Percentiles rank a stretch among this genome's conserved stretches.
Evolutionary conservation across 345 rosid genomes (phyloP).

Genomic region (Adansonia digitata): DNA sequence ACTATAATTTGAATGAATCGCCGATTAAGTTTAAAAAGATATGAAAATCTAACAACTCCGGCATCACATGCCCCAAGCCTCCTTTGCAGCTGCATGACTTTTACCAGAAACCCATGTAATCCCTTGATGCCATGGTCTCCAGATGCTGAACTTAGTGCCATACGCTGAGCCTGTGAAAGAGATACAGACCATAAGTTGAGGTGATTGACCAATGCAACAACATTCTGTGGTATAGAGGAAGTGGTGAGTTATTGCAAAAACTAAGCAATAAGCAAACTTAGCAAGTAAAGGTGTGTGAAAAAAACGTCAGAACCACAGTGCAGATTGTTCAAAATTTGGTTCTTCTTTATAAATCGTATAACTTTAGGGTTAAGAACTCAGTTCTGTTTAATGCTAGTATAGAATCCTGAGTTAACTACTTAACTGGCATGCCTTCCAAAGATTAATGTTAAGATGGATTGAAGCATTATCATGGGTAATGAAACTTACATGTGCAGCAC

Average conservation of each 20-base stretch:
- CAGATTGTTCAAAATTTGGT: neutral
- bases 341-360: neutral
- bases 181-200: conserved; percentile 8
- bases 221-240: conserved; percentile 1
- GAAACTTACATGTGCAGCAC: conserved; percentile 28
- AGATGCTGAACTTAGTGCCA: conserved; percentile 20
- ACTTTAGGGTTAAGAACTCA: neutral
- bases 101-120: conserved; percentile 22
- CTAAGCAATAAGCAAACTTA: neutral
- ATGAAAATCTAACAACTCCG: conserved; percentile 22
- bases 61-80: conserved; percentile 15
- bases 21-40: conserved; percentile 20
- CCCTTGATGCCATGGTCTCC: conserved; percentile 15
- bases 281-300: neutral
- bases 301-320: neutral
- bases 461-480: neutral
- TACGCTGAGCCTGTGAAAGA: conserved; percentile 27
- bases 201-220: neutral
- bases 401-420: neutral
- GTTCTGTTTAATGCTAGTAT: neutral
- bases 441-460: neutral
- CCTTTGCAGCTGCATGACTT: conserved; percentile 8
- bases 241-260: neutral
- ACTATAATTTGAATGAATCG: conserved; percentile 22
- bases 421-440: neutral